Evolutionary conservation across 2,329 filamentous ascomycete species (phyloP).

Genomic region (Fusarium denticulatum): DNA sequence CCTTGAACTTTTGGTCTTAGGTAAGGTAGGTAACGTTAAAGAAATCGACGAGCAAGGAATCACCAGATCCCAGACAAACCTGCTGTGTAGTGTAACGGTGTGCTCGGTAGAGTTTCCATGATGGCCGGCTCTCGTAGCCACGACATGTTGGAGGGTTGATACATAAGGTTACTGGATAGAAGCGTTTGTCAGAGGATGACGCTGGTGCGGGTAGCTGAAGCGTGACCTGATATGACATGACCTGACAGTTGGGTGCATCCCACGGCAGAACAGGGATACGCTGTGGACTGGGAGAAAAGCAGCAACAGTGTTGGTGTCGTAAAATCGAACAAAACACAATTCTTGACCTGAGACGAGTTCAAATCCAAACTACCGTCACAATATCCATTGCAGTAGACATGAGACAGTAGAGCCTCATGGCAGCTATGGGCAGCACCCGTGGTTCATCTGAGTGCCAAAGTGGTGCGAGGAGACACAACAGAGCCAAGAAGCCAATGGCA

Average conservation of each 20-base stretch:
- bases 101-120: slow-evolving; percentile 16
- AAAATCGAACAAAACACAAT: slow-evolving; percentile 16
- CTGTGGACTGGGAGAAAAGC: background rate
- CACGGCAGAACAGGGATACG: slow-evolving; percentile 7
- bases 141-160: slow-evolving; percentile 38
- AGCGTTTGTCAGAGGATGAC: slow-evolving; percentile 33
- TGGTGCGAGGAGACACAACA: slow-evolving; percentile 4
- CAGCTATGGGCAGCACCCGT: slow-evolving; percentile 1
- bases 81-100: slow-evolving; percentile 8
- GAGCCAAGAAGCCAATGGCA: slow-evolving; percentile 13
- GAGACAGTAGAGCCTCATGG: slow-evolving; percentile 30
- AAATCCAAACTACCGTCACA: background rate
- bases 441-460: background rate
- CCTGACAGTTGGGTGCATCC: slow-evolving; percentile 38
- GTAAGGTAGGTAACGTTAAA: background rate
- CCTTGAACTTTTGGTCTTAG: slow-evolving; percentile 3
- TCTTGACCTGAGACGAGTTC: background rate
- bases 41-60: slow-evolving; percentile 3
- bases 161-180: slow-evolving; percentile 33
- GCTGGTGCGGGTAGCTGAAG: slow-evolving; percentile 30
- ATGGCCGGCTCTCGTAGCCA: slow-evolving; percentile 20
- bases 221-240: slow-evolving; percentile 47
- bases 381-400: slow-evolving; percentile 1
- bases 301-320: slow-evolving; percentile 4
- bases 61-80: slow-evolving; percentile 22